Percentiles rank a stretch among this genome's conserved stretches.
phyloP scores from a whole-genome alignment of 345 rosid genomes.

The Aethionema arabicum region DNA sequence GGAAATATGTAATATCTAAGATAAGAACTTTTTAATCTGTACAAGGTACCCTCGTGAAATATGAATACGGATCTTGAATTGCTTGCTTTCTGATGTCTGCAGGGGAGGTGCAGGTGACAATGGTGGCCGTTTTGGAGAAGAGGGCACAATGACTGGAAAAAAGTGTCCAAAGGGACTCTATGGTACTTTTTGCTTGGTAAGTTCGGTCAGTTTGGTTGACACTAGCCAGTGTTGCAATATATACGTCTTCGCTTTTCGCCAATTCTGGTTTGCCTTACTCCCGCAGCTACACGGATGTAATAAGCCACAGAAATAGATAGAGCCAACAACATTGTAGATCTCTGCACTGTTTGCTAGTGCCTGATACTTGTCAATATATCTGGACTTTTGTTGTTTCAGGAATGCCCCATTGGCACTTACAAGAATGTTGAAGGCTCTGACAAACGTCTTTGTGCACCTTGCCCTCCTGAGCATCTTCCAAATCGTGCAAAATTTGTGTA shows the following conservation, averaged over 20 bases:
- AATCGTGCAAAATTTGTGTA: slow-evolving; percentile 74
- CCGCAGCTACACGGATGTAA: slow-evolving; percentile 6
- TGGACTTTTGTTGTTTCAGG: slow-evolving; percentile 47
- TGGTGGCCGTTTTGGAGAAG: slow-evolving; percentile 79
- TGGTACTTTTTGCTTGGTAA: slow-evolving; percentile 91
- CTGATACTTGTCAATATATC: slow-evolving; percentile 17
- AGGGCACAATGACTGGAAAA: slow-evolving; percentile 87
- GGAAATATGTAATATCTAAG: neutral
- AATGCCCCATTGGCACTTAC: slow-evolving; percentile 95
- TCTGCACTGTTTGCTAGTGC: slow-evolving; percentile 13
- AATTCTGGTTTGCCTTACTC: slow-evolving; percentile 9
- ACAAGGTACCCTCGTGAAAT: slow-evolving; percentile 11
- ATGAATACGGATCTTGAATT: slow-evolving; percentile 14
- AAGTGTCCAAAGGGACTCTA: slow-evolving; percentile 88
- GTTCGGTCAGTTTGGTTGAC: slow-evolving; percentile 15
- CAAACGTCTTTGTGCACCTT: slow-evolving; percentile 74
- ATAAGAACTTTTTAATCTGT: neutral
- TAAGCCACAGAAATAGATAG: slow-evolving; percentile 9
- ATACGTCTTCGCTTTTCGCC: slow-evolving; percentile 15
- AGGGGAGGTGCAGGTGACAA: slow-evolving; percentile 88
- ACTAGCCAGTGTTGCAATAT: neutral
- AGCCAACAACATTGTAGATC: slow-evolving; percentile 1
- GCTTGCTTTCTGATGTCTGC: slow-evolving; percentile 42
- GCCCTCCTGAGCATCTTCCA: slow-evolving; percentile 81
- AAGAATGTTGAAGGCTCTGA: slow-evolving; percentile 87